phyloP scores from a whole-genome alignment of 805 yeast genomes.

The Yamadazyma tumulicola region DNA sequence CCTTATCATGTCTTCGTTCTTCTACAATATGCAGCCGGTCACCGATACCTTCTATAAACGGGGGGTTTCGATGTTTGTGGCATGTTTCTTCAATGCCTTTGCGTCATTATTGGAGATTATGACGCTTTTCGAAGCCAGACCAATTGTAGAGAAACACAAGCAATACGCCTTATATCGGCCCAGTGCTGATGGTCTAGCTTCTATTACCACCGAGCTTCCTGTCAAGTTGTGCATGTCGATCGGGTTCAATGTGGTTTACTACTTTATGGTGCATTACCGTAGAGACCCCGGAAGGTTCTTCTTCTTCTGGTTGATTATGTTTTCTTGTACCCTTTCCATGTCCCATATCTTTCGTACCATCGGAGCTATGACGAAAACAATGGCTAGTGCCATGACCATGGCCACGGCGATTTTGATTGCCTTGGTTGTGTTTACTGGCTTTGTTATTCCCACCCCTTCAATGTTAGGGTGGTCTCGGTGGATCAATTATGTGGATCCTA shows the following conservation, averaged over 20 bases:
- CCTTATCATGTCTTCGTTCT: conserved; percentile 58
- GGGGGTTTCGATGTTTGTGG: conserved; percentile 61
- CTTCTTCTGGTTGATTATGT: conserved; percentile 32
- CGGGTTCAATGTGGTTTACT: conserved; percentile 28
- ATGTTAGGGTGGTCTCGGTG: conserved; percentile 67
- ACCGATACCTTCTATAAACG: conserved; percentile 59
- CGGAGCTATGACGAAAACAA: conserved; percentile 39
- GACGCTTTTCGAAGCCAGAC: conserved; percentile 55
- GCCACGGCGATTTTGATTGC: conserved; percentile 46
- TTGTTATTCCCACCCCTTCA: conserved; percentile 38
- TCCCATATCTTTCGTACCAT: conserved; percentile 39
- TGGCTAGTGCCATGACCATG: conserved; percentile 44
- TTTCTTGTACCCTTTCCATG: conserved; percentile 34
- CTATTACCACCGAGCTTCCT: conserved; percentile 60
- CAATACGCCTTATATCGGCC: conserved; percentile 71
- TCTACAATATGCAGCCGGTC: conserved; percentile 45
- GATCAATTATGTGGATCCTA: conserved; percentile 42
- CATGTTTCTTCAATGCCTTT: conserved; percentile 59
- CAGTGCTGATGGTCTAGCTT: conserved; percentile 67
- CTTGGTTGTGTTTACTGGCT: conserved; percentile 54
- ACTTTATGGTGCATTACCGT: conserved; percentile 50
- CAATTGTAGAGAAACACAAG: conserved; percentile 68
- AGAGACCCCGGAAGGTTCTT: conserved; percentile 35
- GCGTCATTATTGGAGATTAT: conserved; percentile 59
- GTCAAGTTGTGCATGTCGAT: conserved; percentile 42